Evolutionary conservation across 345 rosid species (phyloP).

Genomic region (Euphorbia tirucalli): DNA sequence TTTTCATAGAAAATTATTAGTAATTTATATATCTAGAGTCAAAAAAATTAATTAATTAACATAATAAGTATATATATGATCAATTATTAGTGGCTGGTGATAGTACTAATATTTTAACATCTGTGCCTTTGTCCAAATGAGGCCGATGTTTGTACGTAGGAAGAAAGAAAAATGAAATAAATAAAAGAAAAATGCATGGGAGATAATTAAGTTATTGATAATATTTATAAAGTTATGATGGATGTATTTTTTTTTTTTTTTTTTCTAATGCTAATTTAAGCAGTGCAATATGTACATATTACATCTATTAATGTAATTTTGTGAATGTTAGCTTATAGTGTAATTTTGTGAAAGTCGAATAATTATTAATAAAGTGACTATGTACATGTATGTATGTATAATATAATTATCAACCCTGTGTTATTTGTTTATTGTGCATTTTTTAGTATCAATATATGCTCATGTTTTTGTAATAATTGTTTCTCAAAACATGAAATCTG

Average conservation of each 20-base stretch:
- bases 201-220: no score
- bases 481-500: no score
- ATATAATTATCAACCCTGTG: neutral
- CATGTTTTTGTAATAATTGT: no score
- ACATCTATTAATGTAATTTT: neutral
- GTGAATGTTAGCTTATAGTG: neutral
- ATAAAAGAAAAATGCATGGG: neutral
- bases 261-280: neutral
- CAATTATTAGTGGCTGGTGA: no score
- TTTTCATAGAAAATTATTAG: conserved; percentile 18
- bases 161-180: conserved; percentile 3
- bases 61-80: no score
- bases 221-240: no score
- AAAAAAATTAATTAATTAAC: no score
- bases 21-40: no score
- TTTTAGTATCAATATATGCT: no score
- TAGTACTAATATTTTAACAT: neutral
- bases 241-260: no score
- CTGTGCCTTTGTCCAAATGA: conserved; percentile 19
- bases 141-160: conserved; percentile 26
- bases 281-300: conserved; percentile 14
- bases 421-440: no score
- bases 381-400: neutral
- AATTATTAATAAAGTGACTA: neutral
- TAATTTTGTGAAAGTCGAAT: neutral